Base-by-base conservation (phyloP, 257 asterid species). In the Solanum pinnatisectum region DNA sequence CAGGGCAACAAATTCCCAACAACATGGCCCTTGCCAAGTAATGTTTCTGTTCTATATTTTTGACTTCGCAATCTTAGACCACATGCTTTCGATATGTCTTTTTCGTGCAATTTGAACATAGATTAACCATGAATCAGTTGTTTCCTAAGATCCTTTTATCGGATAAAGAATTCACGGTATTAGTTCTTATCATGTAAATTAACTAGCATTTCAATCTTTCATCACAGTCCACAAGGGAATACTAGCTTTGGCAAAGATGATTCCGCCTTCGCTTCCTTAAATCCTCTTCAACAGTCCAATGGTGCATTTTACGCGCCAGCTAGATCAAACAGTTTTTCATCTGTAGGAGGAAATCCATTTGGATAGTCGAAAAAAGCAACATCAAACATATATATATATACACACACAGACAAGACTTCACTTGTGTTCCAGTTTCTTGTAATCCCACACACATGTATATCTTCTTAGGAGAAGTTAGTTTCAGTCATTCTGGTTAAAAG, bases 301-400 rank as follows among this genome's bases (percentile, higher is more conserved):
- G 90, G 89, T 25, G 12, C 89, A 37, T 86, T 86, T 78, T 33
- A 16, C 15, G 78, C 72, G 8, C 89, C 90, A 36, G 81, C 87
- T 42, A 82, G 91, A 23, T 72, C 93, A 42, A 70, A 88, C 89
- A 77, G 94, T 35, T 87, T 91, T 25, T 84, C 91, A 40, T 88
- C 95, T 14, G 88, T 89, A 37, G 90, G 93, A 88, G 94, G 95
- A 90, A 96, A 96, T 90, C 98, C 98, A 76, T 95, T 96, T 39
- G 95, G 94, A 87, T 96, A 93, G 90, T 71, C 82, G 81, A 42
- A 46, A 86, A 72, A 72, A 6, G 52, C 16, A 84, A 82, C 44
- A 49, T 22, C 52, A 37, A 22, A 37, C 10, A 56, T 82, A 82
- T 49, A 82, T 40, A 40, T 2, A 37, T 15, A 46, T 14, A 46